Evolutionary conservation across 1,139 yeast genomes (phyloP).

Genomic region (Yamadazyma blattariae): DNA sequence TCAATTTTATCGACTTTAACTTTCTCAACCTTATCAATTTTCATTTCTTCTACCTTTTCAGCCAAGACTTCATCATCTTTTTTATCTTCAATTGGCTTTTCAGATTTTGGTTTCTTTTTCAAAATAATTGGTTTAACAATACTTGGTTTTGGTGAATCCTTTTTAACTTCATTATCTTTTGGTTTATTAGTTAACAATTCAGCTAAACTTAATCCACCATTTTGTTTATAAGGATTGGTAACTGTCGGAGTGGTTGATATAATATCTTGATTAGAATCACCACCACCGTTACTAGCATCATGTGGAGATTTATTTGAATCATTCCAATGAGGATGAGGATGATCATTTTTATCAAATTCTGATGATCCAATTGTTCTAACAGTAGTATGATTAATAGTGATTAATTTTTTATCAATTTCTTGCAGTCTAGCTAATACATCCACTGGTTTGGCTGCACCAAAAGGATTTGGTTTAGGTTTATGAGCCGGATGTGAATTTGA

Average conservation of each 20-base stretch:
- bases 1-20: background rate
- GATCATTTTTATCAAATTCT: background rate
- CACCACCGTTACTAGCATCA: background rate
- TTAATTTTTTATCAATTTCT: conserved; percentile 45
- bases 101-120: conserved; percentile 30
- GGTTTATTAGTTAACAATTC: conserved; percentile 32
- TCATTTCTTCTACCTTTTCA: background rate
- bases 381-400: conserved; percentile 56
- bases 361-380: conserved; percentile 42
- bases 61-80: background rate
- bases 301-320: too few species aligned
- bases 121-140: conserved; percentile 36
- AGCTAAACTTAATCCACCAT: conserved; percentile 33
- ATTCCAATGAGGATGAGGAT: too few species aligned
- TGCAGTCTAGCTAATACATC: conserved; percentile 38
- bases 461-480: conserved; percentile 39
- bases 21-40: background rate
- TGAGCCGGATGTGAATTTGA: background rate
- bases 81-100: conserved; percentile 2
- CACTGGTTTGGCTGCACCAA: conserved; percentile 48
- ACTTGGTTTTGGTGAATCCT: conserved; percentile 23
- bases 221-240: conserved; percentile 4
- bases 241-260: background rate
- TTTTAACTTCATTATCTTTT: conserved; percentile 11
- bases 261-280: background rate